Conservation (phyloP, 331 rosid species). For the Ulmus americana region DNA sequence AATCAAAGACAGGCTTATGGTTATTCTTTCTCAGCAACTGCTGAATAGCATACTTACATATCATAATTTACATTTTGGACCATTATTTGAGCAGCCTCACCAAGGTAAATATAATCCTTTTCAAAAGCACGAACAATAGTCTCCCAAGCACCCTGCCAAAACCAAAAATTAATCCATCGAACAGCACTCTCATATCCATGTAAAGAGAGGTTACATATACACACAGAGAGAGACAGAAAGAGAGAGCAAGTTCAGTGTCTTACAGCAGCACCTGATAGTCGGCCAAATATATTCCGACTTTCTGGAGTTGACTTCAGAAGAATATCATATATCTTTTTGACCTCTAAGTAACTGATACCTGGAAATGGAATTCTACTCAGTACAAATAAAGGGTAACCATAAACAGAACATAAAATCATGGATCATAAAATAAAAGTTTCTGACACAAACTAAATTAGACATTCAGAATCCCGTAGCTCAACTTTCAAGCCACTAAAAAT, state of each 20-base stretch:
- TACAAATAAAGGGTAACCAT: constrained; percentile 2
- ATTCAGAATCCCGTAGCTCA: background rate
- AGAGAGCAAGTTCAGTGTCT: constrained; percentile 25
- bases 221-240: background rate
- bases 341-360: constrained; percentile 83
- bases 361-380: constrained; percentile 24
- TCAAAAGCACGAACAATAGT: constrained; percentile 59
- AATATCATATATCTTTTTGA: constrained; percentile 58
- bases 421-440: background rate
- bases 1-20: constrained; percentile 9
- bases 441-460: background rate
- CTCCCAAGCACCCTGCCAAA: constrained; percentile 85
- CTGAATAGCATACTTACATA: constrained; percentile 48
- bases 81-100: constrained; percentile 85
- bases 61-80: constrained; percentile 87
- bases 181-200: background rate
- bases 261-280: constrained; percentile 80
- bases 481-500: background rate
- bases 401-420: background rate
- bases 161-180: background rate
- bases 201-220: background rate
- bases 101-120: constrained; percentile 86
- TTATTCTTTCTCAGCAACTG: constrained; percentile 10
- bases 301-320: constrained; percentile 70
- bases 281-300: constrained; percentile 85